Evolutionary conservation across 805 yeast genomes (phyloP), one percentile per base, ranked within the genome.

Genomic region (Schwanniomyces pseudopolymorphus): DNA sequence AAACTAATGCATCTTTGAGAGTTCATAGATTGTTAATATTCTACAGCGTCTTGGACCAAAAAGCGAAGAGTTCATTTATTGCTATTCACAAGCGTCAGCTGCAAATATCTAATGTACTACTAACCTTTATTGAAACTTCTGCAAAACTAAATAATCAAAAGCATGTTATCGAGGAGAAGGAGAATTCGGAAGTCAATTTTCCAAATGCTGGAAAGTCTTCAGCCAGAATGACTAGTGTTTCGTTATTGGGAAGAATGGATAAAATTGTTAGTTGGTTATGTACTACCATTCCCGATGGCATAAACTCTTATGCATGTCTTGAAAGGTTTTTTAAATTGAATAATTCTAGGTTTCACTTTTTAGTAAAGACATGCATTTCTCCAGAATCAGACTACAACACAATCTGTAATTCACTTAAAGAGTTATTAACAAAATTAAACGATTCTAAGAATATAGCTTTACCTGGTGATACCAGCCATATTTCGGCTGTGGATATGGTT

Each of bases 51-150:
- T 69, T 90, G 21, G 79, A 82, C 42, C 75, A 74, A 1, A 83
- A 81, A 51, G 78, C 91, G 0, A 73, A 74, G 50, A 72, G 78
- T 20, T 80, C 95, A 0, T 85, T 89, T 54, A 64, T 72, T 48
- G 92, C 96, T 0, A 78, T 88, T 31, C 76, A 80, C 42, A 79
- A 75, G 55, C 74, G 96, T 42, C 96, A 89, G 58, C 74, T 76
- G 41, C 84, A 84, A 52, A 61, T 80, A 22, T 67, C 86, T 1
- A 60, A 67, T 2, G 88, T 80, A 1, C 44, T 88, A 6, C 49
- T 53, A 1, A 78, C 78, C 47, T 74, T 78, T 44, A 47, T 85
- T 10, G 85, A 82, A 45, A 61, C 70, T 22, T 69, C 66, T 50
- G 42, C 55, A 13, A 54, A 55, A 26, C 31, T 49, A 5, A 43